phyloP scores from a whole-genome alignment of 768 basidiomycete genomes.

The Cyathus striatus region DNA sequence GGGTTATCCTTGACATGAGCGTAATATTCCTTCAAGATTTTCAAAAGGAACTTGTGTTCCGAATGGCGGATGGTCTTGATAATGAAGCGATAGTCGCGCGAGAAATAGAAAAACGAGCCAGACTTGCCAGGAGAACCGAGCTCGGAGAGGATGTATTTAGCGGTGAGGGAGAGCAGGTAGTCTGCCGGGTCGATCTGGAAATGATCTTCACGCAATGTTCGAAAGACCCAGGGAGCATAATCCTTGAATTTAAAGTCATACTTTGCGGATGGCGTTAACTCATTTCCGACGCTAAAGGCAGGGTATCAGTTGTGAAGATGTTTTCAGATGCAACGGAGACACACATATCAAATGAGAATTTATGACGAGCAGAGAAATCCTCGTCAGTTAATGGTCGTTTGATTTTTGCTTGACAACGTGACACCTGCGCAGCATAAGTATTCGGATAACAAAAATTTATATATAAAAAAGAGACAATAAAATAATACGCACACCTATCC shows the following conservation, averaged over 20 bases:
- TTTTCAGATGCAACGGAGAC: constrained; percentile 19
- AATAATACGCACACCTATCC: constrained; percentile 70
- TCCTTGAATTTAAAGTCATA: constrained; percentile 99
- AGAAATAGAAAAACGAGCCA: constrained; percentile 99
- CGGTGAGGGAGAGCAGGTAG: constrained; percentile 93
- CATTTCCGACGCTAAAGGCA: constrained; percentile 78
- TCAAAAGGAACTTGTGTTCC: constrained; percentile 91
- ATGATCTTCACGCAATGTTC: constrained; percentile 87
- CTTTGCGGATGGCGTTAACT: constrained; percentile 93
- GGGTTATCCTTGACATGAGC: constrained; percentile 85
- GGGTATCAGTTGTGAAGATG: not conserved
- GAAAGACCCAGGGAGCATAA: constrained; percentile 98
- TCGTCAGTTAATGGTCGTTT: constrained; percentile 78
- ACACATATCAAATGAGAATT: constrained; percentile 96
- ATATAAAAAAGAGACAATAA: not conserved
- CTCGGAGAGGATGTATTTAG: constrained; percentile 97
- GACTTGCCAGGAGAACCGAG: constrained; percentile 98
- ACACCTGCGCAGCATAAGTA: constrained; percentile 51
- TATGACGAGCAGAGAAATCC: constrained; percentile 86
- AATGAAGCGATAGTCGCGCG: constrained; percentile 97
- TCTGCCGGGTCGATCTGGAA: constrained; percentile 97
- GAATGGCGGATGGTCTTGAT: constrained; percentile 97
- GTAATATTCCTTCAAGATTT: constrained; percentile 80
- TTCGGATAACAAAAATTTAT: not conserved
- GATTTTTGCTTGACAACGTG: constrained; percentile 94